Evolutionary conservation across 2,329 filamentous ascomycete genomes (phyloP).

Genomic region (Aspergillus awamori): DNA sequence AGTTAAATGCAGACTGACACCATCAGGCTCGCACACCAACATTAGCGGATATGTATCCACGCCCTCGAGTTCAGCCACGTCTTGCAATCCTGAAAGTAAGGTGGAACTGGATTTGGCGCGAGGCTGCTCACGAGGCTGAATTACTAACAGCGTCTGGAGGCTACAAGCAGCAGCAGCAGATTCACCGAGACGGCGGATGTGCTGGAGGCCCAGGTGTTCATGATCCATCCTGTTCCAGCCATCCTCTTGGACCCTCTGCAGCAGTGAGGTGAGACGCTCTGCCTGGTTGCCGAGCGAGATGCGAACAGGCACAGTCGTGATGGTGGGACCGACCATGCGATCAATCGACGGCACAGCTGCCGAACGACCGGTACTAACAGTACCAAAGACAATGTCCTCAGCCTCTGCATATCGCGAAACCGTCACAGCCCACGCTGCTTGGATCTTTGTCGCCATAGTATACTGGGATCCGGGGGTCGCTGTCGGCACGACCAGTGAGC

Average conservation of each 20-base stretch:
- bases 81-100: background rate
- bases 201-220: background rate
- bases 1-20: background rate
- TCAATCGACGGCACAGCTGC: conserved; percentile 2
- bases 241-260: background rate
- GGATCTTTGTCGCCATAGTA: background rate
- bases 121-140: background rate
- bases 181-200: background rate
- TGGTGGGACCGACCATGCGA: background rate
- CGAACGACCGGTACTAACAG: background rate
- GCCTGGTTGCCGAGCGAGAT: background rate
- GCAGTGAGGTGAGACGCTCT: background rate
- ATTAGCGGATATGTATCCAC: background rate
- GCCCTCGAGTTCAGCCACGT: background rate
- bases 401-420: background rate
- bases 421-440: background rate
- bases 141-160: background rate
- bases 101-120: background rate
- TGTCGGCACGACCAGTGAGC: background rate
- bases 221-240: background rate
- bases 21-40: background rate
- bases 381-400: background rate
- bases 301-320: conserved; percentile 7
- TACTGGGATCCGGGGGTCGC: background rate
- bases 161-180: background rate